Evolutionary conservation across 2,329 filamentous ascomycete genomes (phyloP).

Genomic region (Tolypocladium endophyticum): DNA sequence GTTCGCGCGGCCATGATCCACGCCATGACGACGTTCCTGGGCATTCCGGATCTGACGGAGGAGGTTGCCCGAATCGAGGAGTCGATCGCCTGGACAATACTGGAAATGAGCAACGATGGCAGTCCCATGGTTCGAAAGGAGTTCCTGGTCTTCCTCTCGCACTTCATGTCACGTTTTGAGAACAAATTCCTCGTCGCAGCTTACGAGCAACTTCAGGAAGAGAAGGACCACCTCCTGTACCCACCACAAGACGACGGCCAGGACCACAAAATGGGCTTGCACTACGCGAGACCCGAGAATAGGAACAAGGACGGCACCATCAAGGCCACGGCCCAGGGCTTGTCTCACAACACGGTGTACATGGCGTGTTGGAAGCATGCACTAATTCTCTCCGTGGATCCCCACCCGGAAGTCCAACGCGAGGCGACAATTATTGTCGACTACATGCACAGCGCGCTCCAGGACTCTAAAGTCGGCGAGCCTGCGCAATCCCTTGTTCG

Average conservation of each 20-base stretch:
- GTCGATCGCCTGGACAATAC: constrained; percentile 74
- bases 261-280: constrained; percentile 51
- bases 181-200: constrained; percentile 86
- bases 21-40: constrained; percentile 86
- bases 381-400: constrained; percentile 82
- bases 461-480: constrained; percentile 65
- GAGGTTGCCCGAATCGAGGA: constrained; percentile 89
- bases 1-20: constrained; percentile 89
- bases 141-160: constrained; percentile 84
- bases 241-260: constrained; percentile 45
- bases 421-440: constrained; percentile 82
- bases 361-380: constrained; percentile 91
- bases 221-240: constrained; percentile 57
- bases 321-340: constrained; percentile 43
- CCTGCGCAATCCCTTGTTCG: constrained; percentile 64
- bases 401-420: constrained; percentile 83
- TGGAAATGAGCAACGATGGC: constrained; percentile 88
- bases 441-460: constrained; percentile 65
- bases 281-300: constrained; percentile 47
- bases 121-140: constrained; percentile 92
- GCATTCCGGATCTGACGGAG: constrained; percentile 84
- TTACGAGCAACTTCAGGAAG: constrained; percentile 81
- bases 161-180: constrained; percentile 82
- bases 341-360: constrained; percentile 83
- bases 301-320: constrained; percentile 47